Percentiles rank a stretch among this genome's conserved stretches.
Conservation (phyloP, 139 green algal genomes). For the Chlamydomonas asymmetrica region DNA sequence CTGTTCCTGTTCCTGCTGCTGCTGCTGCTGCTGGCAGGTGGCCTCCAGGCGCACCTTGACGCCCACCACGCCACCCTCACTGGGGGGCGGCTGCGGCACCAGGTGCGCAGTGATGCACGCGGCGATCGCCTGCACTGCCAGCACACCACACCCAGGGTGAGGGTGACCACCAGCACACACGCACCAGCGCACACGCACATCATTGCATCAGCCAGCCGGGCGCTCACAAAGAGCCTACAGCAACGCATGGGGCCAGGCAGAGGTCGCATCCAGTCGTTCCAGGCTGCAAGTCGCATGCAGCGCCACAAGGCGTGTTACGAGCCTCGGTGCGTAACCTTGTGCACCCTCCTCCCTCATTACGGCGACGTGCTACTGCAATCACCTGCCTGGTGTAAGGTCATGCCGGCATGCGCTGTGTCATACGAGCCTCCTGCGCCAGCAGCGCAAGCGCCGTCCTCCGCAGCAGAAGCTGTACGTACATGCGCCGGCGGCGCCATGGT, state of each 20-base stretch:
- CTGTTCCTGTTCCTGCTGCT: background rate
- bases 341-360: background rate
- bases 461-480: background rate
- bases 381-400: background rate
- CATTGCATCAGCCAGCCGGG: background rate
- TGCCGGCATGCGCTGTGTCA: background rate
- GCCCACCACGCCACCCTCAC: constrained; percentile 51
- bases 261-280: background rate
- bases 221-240: too few species aligned
- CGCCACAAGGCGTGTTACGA: too few species aligned
- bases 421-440: background rate
- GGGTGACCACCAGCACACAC: background rate
- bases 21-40: background rate
- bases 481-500: background rate
- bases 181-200: background rate
- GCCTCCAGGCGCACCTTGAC: background rate
- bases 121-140: background rate
- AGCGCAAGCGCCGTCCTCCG: background rate
- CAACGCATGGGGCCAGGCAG: background rate
- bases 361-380: too few species aligned
- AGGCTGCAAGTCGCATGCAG: too few species aligned
- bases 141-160: too few species aligned
- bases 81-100: constrained; percentile 1
- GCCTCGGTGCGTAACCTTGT: too few species aligned
- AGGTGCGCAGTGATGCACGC: background rate